Base-by-base conservation (phyloP, 768 basidiomycete genomes). In the Amanita subjunquillea region DNA sequence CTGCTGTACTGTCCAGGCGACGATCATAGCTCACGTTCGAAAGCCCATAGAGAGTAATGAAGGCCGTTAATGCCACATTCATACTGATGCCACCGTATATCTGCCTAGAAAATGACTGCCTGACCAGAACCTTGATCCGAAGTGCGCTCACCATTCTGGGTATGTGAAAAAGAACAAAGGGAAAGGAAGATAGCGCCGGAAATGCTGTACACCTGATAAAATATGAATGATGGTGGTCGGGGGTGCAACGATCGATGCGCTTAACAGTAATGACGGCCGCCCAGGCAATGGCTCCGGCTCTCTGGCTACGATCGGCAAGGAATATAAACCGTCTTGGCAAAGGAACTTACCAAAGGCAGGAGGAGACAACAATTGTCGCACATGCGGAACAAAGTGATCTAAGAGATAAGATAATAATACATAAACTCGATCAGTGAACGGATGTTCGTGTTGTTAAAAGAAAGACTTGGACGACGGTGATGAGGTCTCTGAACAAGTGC, bases 291-390 rank as follows among this genome's bases (percentile, higher is more conserved):
- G 83, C 82, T 60, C 85, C 84, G 64, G 70, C 79, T 60, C 82
- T 76, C 83, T 86, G 62, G 59, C 63, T 57, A 62, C 48, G 40
- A 63, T 68, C 62, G 69, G 58, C 40, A 27, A 36, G 55, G 54
- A 39, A 57, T 51, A 57, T 51, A 54, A 49, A 32, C 42, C 50
- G 34, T 56, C 47, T 53, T 53, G 48, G 44, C 51, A 50, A 54
- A 43, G 59, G 53, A 46, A 63, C 82, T 63, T 61, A 85, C 86
- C 67, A 87, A 73, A 62, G 85, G 85, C 54, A 88, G 71, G 55
- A 86, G 69, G 54, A 87, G 77, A 54, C 85, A 71, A 69, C 84
- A 88, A 67, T 86, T 86, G 71, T 87, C 85, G 72, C 85, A 88
- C 85, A 84, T 86, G 55, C 45, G 32, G 51, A 40, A 30, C 56